Base-by-base conservation (phyloP, 1,284 basidiomycete genomes). In the Ustilago cynodontis region DNA sequence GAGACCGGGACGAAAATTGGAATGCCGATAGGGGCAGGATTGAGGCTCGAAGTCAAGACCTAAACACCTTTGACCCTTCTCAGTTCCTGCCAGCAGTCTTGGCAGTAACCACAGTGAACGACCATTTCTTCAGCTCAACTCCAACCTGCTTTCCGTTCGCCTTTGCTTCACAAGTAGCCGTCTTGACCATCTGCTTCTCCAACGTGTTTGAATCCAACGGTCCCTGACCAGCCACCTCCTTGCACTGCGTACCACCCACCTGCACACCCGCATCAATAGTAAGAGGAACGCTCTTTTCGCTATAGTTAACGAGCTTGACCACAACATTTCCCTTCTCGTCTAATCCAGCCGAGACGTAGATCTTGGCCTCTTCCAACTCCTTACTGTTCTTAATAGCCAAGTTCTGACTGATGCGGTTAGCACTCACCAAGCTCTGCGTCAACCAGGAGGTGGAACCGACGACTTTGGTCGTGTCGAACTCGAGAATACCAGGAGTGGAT, bases 401-500 rank as follows among this genome's bases (percentile, higher is more conserved):
- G 33, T 43, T 68, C 59, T 73, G 39, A 53, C 52, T 62, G 64
- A 80, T 73, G 56, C 73, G 71, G 66, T 80, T 62, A 14, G 65
- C 54, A 20, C 69, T 66, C 49, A 80, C 39, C 11, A 69, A 90
- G 87, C 91, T 89, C 79, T 92, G 91, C 3, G 89, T 89, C 71
- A 90, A 90, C 87, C 89, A 92, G 69, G 90, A 91, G 0, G 91
- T 90, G 0, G 91, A 92, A n/a, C 57, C 62, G 45, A 80, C 76
- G 20, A 73, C 53, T 57, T 79, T 77, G 57, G 81, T 63, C 35
- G 68, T 59, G 60, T 79, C 91, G 77, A 91, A 92, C 68, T 88
- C 89, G 66, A 92, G 86, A n/a, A 92, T 86, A 62, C 92, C 90
- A 0, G 91, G 91, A 0, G 91, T 90, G 88, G 87, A 88, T 73